A percentile compares a stretch with the other conserved stretches of the same genome.
Evolutionary conservation across 192 early-diverging fungal species (phyloP).

Genomic region (Phycomyces blakesleeanus): DNA sequence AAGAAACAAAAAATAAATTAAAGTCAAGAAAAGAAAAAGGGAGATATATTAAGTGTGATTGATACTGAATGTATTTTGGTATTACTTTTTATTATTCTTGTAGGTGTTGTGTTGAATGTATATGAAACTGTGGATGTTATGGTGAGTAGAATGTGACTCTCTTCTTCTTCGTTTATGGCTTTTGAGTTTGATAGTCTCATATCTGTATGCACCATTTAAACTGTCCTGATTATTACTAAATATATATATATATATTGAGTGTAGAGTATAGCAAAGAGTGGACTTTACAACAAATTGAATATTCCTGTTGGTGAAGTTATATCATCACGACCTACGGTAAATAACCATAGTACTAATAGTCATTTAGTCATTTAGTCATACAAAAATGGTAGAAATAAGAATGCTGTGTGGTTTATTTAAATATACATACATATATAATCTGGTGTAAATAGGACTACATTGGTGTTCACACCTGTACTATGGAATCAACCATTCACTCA

Average conservation of each 20-base stretch:
- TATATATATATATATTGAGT: too few relatives aligned
- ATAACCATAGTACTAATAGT: too few relatives aligned
- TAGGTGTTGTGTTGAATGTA: slow-evolving; percentile 76
- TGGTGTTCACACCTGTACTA: slow-evolving; percentile 86
- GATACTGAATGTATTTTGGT: too few relatives aligned
- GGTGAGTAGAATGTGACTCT: slow-evolving; percentile 40
- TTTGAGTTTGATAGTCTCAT: too few relatives aligned
- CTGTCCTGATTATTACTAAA: too few relatives aligned
- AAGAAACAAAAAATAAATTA: neutral
- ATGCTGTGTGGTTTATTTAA: too few relatives aligned
- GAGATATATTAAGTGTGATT: too few relatives aligned
- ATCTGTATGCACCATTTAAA: too few relatives aligned
- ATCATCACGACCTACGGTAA: slow-evolving; percentile 67
- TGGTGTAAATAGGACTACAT: slow-evolving; percentile 73
- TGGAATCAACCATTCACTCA: slow-evolving; percentile 79
- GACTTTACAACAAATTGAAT: slow-evolving; percentile 70
- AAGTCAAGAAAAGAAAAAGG: too few relatives aligned
- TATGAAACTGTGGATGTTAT: slow-evolving; percentile 96
- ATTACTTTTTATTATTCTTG: neutral
- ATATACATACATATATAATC: too few relatives aligned
- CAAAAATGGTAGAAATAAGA: too few relatives aligned
- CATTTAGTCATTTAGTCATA: too few relatives aligned
- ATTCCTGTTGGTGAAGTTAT: slow-evolving; percentile 85
- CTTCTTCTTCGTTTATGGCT: neutral
- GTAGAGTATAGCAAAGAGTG: slow-evolving; percentile 62